A percentile compares a stretch with the other conserved stretches of the same genome.
Evolutionary conservation across 2,329 filamentous ascomycete species (phyloP).

Genomic region (Nigrograna mackinnonii): DNA sequence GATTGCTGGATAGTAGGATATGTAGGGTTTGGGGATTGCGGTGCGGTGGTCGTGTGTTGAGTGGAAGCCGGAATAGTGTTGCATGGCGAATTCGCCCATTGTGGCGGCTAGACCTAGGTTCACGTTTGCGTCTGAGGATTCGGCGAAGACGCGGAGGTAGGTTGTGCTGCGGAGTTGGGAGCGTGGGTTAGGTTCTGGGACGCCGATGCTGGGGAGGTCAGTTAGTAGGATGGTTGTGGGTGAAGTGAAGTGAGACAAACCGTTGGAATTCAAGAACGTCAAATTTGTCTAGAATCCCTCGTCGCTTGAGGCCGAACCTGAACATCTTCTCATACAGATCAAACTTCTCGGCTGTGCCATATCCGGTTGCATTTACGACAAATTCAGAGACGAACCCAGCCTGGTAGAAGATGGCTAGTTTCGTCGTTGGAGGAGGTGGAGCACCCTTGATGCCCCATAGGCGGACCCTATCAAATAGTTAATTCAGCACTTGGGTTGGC

Average conservation of each 20-base stretch:
- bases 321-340: conserved; percentile 54
- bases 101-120: conserved; percentile 25
- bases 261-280: conserved; percentile 59
- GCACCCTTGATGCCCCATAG: conserved; percentile 43
- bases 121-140: conserved; percentile 20
- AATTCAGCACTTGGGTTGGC: not conserved
- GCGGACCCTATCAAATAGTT: conserved; percentile 24
- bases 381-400: conserved; percentile 46
- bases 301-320: conserved; percentile 45
- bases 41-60: conserved; percentile 31
- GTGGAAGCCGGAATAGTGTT: conserved; percentile 36
- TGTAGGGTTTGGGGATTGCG: conserved; percentile 31
- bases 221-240: not conserved
- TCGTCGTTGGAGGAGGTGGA: conserved; percentile 45
- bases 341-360: conserved; percentile 54
- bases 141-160: conserved; percentile 36
- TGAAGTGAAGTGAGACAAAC: conserved; percentile 14
- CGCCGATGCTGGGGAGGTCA: conserved; percentile 16
- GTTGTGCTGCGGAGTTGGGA: conserved; percentile 34
- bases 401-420: conserved; percentile 43
- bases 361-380: conserved; percentile 40
- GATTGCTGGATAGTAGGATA: conserved; percentile 36
- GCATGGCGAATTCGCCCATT: conserved; percentile 30
- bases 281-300: conserved; percentile 43
- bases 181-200: conserved; percentile 27